Base-by-base conservation (phyloP, 495 filamentous ascomycete genomes). In the Aspergillus nanangensis region DNA sequence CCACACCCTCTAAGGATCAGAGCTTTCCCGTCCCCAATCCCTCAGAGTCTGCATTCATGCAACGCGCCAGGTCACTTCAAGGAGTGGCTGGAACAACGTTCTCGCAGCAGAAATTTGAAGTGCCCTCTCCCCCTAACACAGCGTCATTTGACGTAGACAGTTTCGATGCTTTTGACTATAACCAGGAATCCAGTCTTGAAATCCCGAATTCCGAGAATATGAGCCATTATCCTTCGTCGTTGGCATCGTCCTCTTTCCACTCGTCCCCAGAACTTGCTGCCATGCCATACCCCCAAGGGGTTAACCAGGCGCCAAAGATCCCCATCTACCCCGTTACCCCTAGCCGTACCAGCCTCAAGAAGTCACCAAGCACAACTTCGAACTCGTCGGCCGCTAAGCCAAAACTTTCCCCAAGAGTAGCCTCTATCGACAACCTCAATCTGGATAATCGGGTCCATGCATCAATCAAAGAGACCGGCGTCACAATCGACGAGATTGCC, bases 401-500 rank as follows among this genome's bases (percentile, higher is more conserved):
- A 2, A 62, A 53, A 14, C 54, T 60, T 11, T 65, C 72, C 31
- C 64, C 65, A 3, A 56, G 63, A 20, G 49, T 64, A 9, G 68
- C 72, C 21, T 62, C 67, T 3, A 64, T 76, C 17, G 53, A 70
- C 14, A 74, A 75, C 17, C 57, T 69, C 22, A 71, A 77, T 36
- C 65, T 76, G 8, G 72, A 75, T 41, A 56, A 58, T n/a, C 56
- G 71, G 36, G 62, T 74, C 15, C 71, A 73, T 41, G 74, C 75
- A 14, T 76, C 74, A 9, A 71, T 78, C 44, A 73, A 80, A 52
- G 68, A 80, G 47, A 96, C 92, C 11, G 90, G 90, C 25, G 83
- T 98, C 38, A 87, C 86, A 1, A 67, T 81, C 11, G 90, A 96
- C 45, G 88, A 97, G 48, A 95, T 98, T 50, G 80, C 86, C 17